phyloP scores from a whole-genome alignment of 805 yeast species.

The Schizosaccharomyces lindneri region DNA sequence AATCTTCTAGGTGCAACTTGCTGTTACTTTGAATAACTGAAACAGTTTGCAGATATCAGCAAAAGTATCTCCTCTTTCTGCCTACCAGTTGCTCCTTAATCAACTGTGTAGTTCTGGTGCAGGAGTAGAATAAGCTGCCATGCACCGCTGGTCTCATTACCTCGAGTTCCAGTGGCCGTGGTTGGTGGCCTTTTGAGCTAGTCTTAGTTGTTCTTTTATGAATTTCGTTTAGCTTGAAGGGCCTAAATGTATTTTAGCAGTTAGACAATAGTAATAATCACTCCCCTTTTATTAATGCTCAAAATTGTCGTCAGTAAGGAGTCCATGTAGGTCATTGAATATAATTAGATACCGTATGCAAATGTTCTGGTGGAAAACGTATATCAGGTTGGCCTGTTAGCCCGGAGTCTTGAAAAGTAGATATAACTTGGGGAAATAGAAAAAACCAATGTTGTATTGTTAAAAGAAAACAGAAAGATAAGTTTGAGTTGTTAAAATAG shows the following conservation, averaged over 20 bases:
- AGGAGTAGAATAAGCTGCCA: background rate
- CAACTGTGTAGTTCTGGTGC: conserved; percentile 1
- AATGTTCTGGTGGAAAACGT: no score
- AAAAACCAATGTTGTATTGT: no score
- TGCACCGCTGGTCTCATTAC: background rate
- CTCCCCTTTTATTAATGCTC: no score
- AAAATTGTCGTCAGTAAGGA: no score
- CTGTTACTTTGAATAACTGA: background rate
- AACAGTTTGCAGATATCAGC: background rate
- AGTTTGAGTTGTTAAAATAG: no score
- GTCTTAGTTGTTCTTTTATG: no score
- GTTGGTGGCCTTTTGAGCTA: background rate
- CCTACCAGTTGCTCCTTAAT: background rate
- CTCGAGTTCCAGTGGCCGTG: background rate
- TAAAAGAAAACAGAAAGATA: no score
- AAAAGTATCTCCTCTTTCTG: background rate
- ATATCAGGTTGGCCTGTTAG: no score
- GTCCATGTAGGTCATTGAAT: no score
- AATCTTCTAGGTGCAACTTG: background rate
- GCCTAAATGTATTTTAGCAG: background rate
- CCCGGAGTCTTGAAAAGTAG: no score
- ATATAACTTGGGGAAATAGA: no score
- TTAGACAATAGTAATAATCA: background rate
- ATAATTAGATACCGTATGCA: no score
- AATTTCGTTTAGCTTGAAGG: background rate